Base-by-base conservation (phyloP, 768 basidiomycete species). In the Peribolospora baueri region DNA sequence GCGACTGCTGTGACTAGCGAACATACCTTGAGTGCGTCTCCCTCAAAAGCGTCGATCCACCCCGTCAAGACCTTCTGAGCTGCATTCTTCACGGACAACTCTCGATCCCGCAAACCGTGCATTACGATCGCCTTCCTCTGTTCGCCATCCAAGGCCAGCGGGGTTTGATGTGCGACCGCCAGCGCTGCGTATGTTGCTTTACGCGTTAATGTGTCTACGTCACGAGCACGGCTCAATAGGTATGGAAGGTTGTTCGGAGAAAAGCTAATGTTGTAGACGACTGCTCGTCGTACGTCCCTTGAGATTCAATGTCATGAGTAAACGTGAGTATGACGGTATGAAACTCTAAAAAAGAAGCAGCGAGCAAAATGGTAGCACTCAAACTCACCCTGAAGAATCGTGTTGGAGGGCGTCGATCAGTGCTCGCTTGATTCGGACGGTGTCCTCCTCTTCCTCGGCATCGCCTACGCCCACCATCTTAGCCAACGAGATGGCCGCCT, bases 281-380 rank as follows among this genome's bases (percentile, higher is more conserved):
- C 76, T 0, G 80, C 78, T 41, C 81, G 77, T 4, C 91, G 87
- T 14, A 95, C 90, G 51, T 95, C 90, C 3, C 85, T 88, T 61
- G 37, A 46, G 6, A 43, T 4, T 42, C 3, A 40, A n/a, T 37
- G 10, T 7, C 45, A 25, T 59, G 46, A 43, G 36, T 6, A 41
- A 40, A 9, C 14, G 9, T 37, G 50, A 14, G 25, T 25, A 25
- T 25, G 25, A 25, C 25, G 25, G 25, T 25, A 25, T 25, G 25
- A 25, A 25, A 25, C 25, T 25, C 25, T 25, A 25, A 25, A 25
- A 25, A 25, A 25, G 25, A 25, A 25, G 25, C 25, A 25, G 25
- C 25, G 25, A 25, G 25, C 25, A 25, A 25, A 25, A 25, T 25
- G 25, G 25, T 25, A 25, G 1, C 25, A 25, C 25, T 14, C 7